A percentile compares a stretch with the other conserved stretches of the same genome.
Evolutionary conservation across 2,329 filamentous ascomycete species (phyloP).

Genomic region (Cladosporium sphaerospermum): DNA sequence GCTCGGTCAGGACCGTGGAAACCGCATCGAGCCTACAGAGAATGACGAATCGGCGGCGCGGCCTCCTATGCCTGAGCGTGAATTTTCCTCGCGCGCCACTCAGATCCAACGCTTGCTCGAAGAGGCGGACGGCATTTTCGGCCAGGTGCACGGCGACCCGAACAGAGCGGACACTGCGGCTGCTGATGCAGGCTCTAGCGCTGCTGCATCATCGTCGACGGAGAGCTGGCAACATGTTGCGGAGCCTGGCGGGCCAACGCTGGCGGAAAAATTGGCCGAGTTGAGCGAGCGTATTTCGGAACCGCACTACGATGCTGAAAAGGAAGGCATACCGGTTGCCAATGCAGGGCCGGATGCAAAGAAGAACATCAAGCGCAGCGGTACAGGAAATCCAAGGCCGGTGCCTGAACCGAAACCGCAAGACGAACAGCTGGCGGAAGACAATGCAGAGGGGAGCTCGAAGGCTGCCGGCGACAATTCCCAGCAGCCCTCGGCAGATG

Average conservation of each 20-base stretch:
- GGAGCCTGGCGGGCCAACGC: neutral
- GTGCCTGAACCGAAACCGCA: conserved; percentile 17
- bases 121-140: conserved; percentile 29
- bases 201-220: neutral
- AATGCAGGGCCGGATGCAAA: conserved; percentile 32
- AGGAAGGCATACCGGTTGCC: conserved; percentile 28
- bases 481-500: conserved; percentile 15
- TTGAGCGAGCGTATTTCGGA: neutral
- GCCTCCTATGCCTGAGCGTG: conserved; percentile 37
- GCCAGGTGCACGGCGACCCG: conserved; percentile 2
- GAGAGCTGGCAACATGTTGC: conserved; percentile 2
- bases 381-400: conserved; percentile 20
- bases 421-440: neutral
- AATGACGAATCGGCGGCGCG: neutral
- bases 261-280: neutral
- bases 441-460: conserved; percentile 9
- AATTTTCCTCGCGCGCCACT: conserved; percentile 41
- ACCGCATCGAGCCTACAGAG: neutral
- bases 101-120: conserved; percentile 44
- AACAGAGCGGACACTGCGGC: neutral
- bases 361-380: conserved; percentile 27
- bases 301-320: neutral
- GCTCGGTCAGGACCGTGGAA: neutral
- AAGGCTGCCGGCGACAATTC: conserved; percentile 11
- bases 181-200: neutral